Evolutionary conservation across 2,329 filamentous ascomycete genomes (phyloP), one percentile per base, ranked within the genome.

Genomic region (Phyllosticta paracitricarpa): DNA sequence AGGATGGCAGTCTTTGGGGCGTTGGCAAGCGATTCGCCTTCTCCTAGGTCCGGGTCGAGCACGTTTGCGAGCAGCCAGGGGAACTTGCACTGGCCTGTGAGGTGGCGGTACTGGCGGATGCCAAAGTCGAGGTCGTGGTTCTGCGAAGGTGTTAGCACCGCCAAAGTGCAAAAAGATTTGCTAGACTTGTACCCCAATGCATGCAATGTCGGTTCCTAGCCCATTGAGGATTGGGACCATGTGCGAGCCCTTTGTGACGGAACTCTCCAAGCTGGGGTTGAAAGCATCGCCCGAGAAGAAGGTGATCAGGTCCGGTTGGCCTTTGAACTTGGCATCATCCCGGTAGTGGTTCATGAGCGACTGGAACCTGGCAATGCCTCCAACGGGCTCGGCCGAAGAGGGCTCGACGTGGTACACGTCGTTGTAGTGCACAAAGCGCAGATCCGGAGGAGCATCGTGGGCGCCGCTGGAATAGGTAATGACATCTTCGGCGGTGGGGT

Each of bases 61-160:
- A 96, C 87, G 72, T 96, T 96, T 65, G 91, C 91, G 17, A 95
- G 81, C 1, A 96, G 82, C 91, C 92, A 96, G 3, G 91, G 91
- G 67, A 96, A 96, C 24, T 81, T 82, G 76, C 91, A 95, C 70
- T 90, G 86, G 35, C 79, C 78, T 4, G 86, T 81, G 56, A 96
- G 78, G 68, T 91, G 81, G 61, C 84, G 80, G 71, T 92, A 92
- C 71, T 96, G 91, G 61, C 82, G 81, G 51, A 95, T 88, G 12
- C 91, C 92, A 74, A 96, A 96, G 76, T 96, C 92, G 59, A 96
- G 84, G 71, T 96, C 92, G 72, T 96, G 91, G 71, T 96, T 96
- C 82, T 91, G 64, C 51, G 28, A n/a, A 48, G 17, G 17, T 17
- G 12, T 12, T 1, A 33, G 30, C 30, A 33, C 30, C 30, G 19